Conservation (phyloP, 768 basidiomycete genomes). For the Polyporus arcularius region DNA sequence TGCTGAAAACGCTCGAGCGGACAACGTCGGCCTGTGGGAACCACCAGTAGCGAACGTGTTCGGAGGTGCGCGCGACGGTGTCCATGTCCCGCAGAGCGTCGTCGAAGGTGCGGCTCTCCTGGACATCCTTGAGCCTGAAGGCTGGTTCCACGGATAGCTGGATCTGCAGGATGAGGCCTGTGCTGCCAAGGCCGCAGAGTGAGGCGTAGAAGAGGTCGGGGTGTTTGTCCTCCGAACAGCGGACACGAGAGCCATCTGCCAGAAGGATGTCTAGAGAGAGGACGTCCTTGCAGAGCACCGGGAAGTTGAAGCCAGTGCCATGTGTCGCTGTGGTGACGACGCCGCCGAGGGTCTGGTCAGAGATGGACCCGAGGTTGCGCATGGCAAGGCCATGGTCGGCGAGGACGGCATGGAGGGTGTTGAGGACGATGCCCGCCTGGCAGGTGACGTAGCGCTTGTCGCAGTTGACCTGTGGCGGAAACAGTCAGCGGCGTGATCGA, state of each 20-base stretch:
- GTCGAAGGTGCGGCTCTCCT: constrained; percentile 62
- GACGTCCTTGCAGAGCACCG: constrained; percentile 82
- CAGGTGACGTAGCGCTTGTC: constrained; percentile 68
- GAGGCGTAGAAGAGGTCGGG: constrained; percentile 86
- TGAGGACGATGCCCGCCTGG: constrained; percentile 79
- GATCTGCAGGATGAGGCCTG: constrained; percentile 83
- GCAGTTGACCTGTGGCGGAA: constrained; percentile 59
- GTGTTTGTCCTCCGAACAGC: constrained; percentile 63
- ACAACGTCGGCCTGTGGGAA: constrained; percentile 78
- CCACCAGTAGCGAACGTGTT: constrained; percentile 97
- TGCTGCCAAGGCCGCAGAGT: constrained; percentile 87
- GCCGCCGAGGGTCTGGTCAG: constrained; percentile 93
- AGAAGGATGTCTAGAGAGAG: constrained; percentile 73
- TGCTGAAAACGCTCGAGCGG: constrained; percentile 70
- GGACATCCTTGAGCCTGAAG: constrained; percentile 77
- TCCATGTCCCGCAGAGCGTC: constrained; percentile 62
- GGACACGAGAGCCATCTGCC: constrained; percentile 70
- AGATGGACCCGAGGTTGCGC: constrained; percentile 93
- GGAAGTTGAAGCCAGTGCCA: constrained; percentile 80
- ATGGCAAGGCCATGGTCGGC: constrained; percentile 74
- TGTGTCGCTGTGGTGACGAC: constrained; percentile 94
- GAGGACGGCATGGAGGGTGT: constrained; percentile 70
- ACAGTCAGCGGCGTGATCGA: background rate
- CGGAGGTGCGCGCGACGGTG: constrained; percentile 55
- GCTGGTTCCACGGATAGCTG: constrained; percentile 78